A percentile compares a stretch with the other conserved stretches of the same genome.
Evolutionary conservation across 1,284 basidiomycete genomes (phyloP).

Genomic region (Pseudomicrostroma phylloplanum): DNA sequence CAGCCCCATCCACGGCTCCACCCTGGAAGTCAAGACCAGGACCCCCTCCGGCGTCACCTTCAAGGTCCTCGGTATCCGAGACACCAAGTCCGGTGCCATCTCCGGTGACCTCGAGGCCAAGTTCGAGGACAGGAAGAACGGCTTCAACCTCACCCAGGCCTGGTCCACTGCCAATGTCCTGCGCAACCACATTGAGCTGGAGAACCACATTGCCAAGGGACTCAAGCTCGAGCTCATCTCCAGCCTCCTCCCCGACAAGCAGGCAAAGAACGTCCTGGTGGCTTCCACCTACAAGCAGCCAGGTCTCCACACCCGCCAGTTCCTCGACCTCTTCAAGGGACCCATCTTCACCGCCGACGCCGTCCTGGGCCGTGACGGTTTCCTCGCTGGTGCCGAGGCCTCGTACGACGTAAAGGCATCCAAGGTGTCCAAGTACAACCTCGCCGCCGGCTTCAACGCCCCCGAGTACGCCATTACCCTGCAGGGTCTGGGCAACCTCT

Average conservation of each 20-base stretch:
- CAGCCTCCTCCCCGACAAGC: conserved; percentile 75
- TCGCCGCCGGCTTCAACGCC: conserved; percentile 87
- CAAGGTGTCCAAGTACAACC: conserved; percentile 83
- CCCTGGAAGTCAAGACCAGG: conserved; percentile 74
- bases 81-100: conserved; percentile 48
- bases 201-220: conserved; percentile 92
- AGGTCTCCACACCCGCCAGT: conserved; percentile 84
- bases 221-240: conserved; percentile 90
- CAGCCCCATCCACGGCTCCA: conserved; percentile 65
- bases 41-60: conserved; percentile 62
- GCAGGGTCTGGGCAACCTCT: conserved; percentile 90
- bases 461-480: conserved; percentile 94
- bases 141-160: conserved; percentile 54
- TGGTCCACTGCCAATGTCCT: conserved; percentile 87
- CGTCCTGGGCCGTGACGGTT: conserved; percentile 87
- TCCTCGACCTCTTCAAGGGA: conserved; percentile 93
- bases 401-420: conserved; percentile 94
- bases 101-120: conserved; percentile 51
- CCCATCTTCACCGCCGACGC: conserved; percentile 89
- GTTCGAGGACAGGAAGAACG: conserved; percentile 49
- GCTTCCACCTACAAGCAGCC: conserved; percentile 93
- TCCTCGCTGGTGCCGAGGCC: conserved; percentile 92
- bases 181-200: conserved; percentile 81
- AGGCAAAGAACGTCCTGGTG: conserved; percentile 62
- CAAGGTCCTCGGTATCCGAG: conserved; percentile 50